Conservation (phyloP, 1,284 basidiomycete species). For the Laetiporus sulphureus region DNA sequence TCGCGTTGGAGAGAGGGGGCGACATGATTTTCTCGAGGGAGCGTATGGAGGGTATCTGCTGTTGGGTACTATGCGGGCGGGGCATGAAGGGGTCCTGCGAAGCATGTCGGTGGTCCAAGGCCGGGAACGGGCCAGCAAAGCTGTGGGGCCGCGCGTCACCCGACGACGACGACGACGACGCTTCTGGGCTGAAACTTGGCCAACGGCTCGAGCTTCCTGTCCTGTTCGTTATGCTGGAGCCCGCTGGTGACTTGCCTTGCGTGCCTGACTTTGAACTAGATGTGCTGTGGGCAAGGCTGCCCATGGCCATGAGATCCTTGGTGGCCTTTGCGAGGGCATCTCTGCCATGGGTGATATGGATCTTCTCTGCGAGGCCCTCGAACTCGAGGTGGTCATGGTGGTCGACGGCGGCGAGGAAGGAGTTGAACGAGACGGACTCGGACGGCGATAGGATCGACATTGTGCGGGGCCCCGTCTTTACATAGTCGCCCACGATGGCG, state of each 20-base stretch:
- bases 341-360: conserved; percentile 31
- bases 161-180: conserved; percentile 1
- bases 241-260: not conserved
- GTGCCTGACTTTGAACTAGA: conserved; percentile 1
- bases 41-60: conserved; percentile 2
- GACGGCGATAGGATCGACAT: conserved; percentile 40
- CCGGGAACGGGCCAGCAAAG: too few relatives aligned
- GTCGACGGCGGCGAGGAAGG: conserved; percentile 43
- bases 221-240: not conserved
- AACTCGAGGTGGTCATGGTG: conserved; percentile 29
- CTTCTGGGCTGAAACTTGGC: conserved; percentile 6
- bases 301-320: conserved; percentile 62
- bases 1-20: conserved; percentile 1
- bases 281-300: conserved; percentile 25
- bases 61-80: not conserved
- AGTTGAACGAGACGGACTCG: conserved; percentile 43
- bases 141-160: not conserved
- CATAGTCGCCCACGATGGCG: conserved; percentile 7
- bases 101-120: too few relatives aligned
- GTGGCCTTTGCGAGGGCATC: conserved; percentile 66
- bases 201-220: conserved; percentile 3
- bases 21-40: conserved; percentile 1
- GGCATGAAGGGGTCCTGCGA: too few relatives aligned
- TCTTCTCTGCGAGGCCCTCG: conserved; percentile 23
- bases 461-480: conserved; percentile 8